Percentiles rank a stretch among this genome's conserved stretches.
Conservation (phyloP, 257 asterid genomes). For the Haberlea rhodopensis region DNA sequence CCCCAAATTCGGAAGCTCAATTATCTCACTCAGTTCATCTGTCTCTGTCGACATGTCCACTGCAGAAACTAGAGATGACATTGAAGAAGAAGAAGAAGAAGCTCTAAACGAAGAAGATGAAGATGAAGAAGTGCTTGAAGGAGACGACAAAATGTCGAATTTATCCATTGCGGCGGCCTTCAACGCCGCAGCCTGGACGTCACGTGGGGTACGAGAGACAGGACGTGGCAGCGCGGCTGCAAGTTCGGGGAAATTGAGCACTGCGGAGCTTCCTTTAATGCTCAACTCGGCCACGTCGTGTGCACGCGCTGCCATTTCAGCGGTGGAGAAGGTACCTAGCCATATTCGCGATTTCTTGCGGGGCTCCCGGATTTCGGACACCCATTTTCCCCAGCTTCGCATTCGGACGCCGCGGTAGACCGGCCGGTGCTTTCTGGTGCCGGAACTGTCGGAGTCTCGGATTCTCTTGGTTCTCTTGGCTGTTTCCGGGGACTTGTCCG, state of each 20-base stretch:
- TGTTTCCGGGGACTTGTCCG: not conserved
- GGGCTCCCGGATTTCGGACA: conserved; percentile 55
- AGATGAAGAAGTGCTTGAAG: not conserved
- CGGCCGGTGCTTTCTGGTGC: conserved; percentile 30
- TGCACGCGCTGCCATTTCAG: conserved; percentile 63
- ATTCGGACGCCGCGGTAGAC: conserved; percentile 48
- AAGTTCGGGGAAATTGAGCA: conserved; percentile 41
- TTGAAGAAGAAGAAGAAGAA: not conserved
- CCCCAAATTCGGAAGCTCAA: conserved; percentile 43
- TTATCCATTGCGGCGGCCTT: conserved; percentile 51
- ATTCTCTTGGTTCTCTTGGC: conserved; percentile 1
- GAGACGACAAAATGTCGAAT: not conserved
- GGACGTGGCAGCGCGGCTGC: conserved; percentile 43
- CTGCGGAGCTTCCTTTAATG: conserved; percentile 41
- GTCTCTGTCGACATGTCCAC: conserved; percentile 1
- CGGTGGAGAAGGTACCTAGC: conserved; percentile 49
- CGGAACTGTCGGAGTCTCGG: not conserved
- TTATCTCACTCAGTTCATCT: conserved; percentile 44
- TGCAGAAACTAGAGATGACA: not conserved
- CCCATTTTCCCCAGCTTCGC: conserved; percentile 60
- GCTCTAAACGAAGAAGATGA: not conserved
- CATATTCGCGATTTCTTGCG: conserved; percentile 52
- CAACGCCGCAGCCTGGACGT: conserved; percentile 49
- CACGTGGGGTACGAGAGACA: conserved; percentile 42
- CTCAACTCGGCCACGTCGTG: conserved; percentile 52